Evolutionary conservation across 2,329 filamentous ascomycete genomes (phyloP).

Genomic region (Trichophyton benhamiae): DNA sequence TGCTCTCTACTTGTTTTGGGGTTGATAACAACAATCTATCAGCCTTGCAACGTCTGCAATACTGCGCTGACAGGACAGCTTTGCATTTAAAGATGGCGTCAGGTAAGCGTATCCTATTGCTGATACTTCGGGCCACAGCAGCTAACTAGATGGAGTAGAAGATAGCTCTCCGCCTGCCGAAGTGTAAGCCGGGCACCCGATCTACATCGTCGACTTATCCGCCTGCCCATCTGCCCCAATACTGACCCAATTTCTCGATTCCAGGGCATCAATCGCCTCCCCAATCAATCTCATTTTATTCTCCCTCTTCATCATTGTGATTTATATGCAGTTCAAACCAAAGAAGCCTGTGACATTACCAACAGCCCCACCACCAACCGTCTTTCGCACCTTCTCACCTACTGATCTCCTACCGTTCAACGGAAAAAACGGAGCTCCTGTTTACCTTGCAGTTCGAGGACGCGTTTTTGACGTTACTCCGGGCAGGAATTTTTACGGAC

Average conservation of each 20-base stretch:
- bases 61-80: not conserved
- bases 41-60: not conserved
- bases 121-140: not conserved
- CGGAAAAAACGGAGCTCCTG: constrained; percentile 58
- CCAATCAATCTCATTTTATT: constrained; percentile 51
- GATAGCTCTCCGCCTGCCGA: constrained; percentile 9
- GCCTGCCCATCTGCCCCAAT: not conserved
- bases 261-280: constrained; percentile 43
- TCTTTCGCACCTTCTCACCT: constrained; percentile 77
- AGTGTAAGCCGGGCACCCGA: constrained; percentile 8
- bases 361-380: constrained; percentile 50
- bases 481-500: constrained; percentile 90
- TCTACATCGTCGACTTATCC: not conserved
- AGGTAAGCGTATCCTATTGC: not conserved
- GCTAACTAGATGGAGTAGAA: not conserved
- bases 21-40: not conserved
- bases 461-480: constrained; percentile 79
- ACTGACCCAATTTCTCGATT: not conserved
- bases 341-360: constrained; percentile 41
- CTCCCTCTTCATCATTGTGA: constrained; percentile 44
- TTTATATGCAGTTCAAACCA: constrained; percentile 49
- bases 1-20: too few species aligned
- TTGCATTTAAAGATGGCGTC: not conserved
- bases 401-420: constrained; percentile 78
- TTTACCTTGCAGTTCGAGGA: constrained; percentile 85